Conservation (phyloP, 345 rosid species). For the Bruguiera parviflora region DNA sequence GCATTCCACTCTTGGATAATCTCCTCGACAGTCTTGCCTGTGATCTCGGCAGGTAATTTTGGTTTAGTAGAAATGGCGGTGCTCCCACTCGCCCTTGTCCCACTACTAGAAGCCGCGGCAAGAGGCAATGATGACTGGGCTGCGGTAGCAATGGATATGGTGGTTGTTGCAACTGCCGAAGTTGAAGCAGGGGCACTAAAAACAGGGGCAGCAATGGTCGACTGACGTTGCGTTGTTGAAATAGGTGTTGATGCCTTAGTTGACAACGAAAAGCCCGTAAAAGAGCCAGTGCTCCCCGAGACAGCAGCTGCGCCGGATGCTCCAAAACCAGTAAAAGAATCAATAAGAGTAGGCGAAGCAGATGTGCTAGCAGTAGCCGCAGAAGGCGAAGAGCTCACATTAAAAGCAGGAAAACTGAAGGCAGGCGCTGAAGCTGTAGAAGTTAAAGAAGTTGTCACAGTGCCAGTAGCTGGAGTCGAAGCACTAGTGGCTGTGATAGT, state of each 20-base stretch:
- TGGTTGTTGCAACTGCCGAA: slow-evolving; percentile 43
- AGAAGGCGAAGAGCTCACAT: too few species aligned
- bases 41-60: slow-evolving; percentile 79
- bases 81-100: slow-evolving; percentile 59
- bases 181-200: slow-evolving; percentile 50
- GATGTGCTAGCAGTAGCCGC: too few species aligned
- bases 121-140: slow-evolving; percentile 54
- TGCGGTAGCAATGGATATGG: slow-evolving; percentile 41
- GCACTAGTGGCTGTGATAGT: slow-evolving; percentile 23
- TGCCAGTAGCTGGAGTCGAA: slow-evolving; percentile 40
- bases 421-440: slow-evolving; percentile 45
- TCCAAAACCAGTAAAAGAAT: too few species aligned
- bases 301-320: too few species aligned
- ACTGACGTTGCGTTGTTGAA: slow-evolving; percentile 51
- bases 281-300: too few species aligned
- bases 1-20: too few species aligned
- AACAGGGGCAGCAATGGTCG: slow-evolving; percentile 36
- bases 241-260: too few species aligned
- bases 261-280: too few species aligned
- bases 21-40: slow-evolving; percentile 96
- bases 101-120: slow-evolving; percentile 62
- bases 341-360: too few species aligned
- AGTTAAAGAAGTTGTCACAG: slow-evolving; percentile 37
- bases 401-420: slow-evolving; percentile 32
- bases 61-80: slow-evolving; percentile 51